Evolutionary conservation across 2,329 filamentous ascomycete genomes (phyloP), one percentile per base, ranked within the genome.

Genomic region (Thermomyces lanuginosus): DNA sequence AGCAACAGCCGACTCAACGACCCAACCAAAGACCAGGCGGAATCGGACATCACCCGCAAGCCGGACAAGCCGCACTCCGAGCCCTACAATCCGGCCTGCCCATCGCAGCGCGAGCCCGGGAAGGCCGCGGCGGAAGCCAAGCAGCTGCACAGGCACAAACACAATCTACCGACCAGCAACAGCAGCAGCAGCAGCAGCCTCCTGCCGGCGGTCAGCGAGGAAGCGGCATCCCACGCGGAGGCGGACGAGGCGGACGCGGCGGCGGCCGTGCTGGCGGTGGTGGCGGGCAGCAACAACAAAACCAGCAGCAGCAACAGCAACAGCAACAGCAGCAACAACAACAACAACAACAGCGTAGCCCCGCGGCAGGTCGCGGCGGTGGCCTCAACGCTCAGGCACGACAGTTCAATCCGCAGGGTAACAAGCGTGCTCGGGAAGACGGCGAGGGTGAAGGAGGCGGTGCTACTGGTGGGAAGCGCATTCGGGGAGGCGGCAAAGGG

Each of bases 381-480:
- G 40, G 43, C 19, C 40, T 69, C 19, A 69, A 63, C 41, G 57
- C 60, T 2, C 49, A 53, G 7, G 65, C 59, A 12, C 53, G 54
- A 8, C 63, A 65, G 25, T 70, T 72, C 30, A 64, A 69, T 37
- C 66, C 66, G 15, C 58, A 62, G 9, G 63, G 64, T 12, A 65
- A 61, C 38, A 70, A 71, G 47, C 55, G 66, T 18, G 56, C 62
- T 11, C 56, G 66, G 28, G 66, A 69, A 29, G 66, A 69, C 29
- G 56, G 53, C 7, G 52, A 55, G 22, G 55, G 45, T 11, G 40
- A 45, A 21, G 59, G 54, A 27, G 42, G 33, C 21, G 44, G 44
- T 17, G 52, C 45, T 23, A 52, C 41, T 32, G 46, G 42, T 26
- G 60, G 58, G 20, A 65, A 65, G 44, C 50, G 61, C 36, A 56